phyloP scores from a whole-genome alignment of 495 filamentous ascomycete genomes.

The Penicillium paxilli region DNA sequence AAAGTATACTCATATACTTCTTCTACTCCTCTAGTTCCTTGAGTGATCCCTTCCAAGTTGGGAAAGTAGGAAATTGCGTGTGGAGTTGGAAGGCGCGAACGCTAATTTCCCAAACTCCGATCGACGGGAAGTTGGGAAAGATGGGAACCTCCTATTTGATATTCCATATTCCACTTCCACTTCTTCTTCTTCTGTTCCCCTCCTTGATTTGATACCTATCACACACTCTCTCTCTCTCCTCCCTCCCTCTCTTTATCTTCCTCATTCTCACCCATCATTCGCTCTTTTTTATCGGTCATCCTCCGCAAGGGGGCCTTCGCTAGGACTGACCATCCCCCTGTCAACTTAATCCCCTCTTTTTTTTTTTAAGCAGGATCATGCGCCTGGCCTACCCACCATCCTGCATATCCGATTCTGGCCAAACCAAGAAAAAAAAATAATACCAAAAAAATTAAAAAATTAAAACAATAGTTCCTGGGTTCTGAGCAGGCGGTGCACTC shows the following conservation, averaged over 20 bases:
- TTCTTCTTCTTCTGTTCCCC: background rate
- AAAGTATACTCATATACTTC: too few species aligned
- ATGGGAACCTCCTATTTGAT: too few species aligned
- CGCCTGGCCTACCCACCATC: slow-evolving; percentile 7
- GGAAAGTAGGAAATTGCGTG: slow-evolving; percentile 25
- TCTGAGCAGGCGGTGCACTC: background rate
- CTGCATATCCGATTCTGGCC: slow-evolving; percentile 21
- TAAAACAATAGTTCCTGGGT: too few species aligned
- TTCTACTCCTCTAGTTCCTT: too few species aligned
- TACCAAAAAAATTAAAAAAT: too few species aligned
- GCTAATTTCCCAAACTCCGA: too few species aligned
- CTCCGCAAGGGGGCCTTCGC: slow-evolving; percentile 8
- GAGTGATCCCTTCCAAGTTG: too few species aligned
- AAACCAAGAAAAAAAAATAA: background rate
- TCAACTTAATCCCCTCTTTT: background rate
- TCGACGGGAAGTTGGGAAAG: too few species aligned
- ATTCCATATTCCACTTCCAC: background rate
- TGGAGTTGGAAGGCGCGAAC: slow-evolving; percentile 23
- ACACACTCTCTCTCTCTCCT: slow-evolving; percentile 1
- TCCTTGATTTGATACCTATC: too few species aligned
- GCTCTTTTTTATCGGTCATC: background rate
- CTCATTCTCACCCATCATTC: background rate
- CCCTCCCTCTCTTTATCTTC: slow-evolving; percentile 9
- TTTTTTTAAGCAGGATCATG: slow-evolving; percentile 27
- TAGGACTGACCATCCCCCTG: background rate